phyloP scores from a whole-genome alignment of 208 protist species.

The Tritrichomonas foetus region DNA sequence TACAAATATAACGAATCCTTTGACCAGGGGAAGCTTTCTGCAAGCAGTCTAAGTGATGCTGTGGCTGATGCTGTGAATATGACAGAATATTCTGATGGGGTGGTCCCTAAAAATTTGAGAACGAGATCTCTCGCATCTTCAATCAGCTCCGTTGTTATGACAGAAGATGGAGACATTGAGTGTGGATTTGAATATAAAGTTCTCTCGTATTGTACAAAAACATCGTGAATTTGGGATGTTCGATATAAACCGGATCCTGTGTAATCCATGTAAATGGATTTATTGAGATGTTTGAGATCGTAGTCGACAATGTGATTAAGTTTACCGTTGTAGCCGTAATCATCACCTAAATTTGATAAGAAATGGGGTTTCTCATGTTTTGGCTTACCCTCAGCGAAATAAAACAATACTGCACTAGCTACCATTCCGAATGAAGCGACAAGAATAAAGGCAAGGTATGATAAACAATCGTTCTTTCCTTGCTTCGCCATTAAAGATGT shows the following conservation, averaged over 20 bases:
- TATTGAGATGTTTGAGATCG: not conserved
- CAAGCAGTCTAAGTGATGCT: slow-evolving; percentile 39
- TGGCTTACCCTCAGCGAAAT: too few species aligned
- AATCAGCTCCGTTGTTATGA: not conserved
- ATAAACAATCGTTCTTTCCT: too few species aligned
- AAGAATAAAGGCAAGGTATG: too few species aligned
- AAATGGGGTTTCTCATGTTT: not conserved
- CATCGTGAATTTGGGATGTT: not conserved
- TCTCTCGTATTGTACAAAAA: not conserved
- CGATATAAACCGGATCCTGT: not conserved
- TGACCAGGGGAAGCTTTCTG: slow-evolving; percentile 44
- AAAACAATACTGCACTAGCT: too few species aligned
- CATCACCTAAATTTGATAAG: not conserved
- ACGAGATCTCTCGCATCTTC: not conserved
- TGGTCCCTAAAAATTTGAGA: not conserved
- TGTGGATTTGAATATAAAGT: slow-evolving; percentile 13
- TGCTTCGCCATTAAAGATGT: too few species aligned
- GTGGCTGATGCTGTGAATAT: slow-evolving; percentile 42
- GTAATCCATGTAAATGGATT: not conserved
- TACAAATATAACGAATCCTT: slow-evolving; percentile 22
- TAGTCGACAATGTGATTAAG: not conserved
- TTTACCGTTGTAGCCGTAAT: not conserved
- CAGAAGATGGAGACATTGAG: not conserved
- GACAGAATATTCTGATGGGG: not conserved
- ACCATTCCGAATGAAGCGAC: too few species aligned